Evolutionary conservation across 345 rosid species (phyloP).

Genomic region (Orychophragmus violaceus): DNA sequence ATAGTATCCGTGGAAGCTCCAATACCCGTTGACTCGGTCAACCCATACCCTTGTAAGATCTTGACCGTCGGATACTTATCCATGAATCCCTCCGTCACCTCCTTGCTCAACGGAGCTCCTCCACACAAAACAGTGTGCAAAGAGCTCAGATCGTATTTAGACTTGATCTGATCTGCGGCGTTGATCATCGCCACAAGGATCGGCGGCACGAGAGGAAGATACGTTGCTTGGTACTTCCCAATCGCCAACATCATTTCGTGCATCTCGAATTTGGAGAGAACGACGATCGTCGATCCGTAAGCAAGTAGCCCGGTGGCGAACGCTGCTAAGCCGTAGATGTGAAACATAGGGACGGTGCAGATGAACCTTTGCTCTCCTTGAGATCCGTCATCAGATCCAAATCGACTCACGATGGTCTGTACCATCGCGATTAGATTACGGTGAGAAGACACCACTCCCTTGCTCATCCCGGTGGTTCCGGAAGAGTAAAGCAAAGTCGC

Average conservation of each 20-base stretch:
- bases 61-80: slow-evolving; percentile 50
- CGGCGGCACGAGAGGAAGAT: slow-evolving; percentile 81
- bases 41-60: slow-evolving; percentile 75
- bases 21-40: slow-evolving; percentile 67
- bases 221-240: slow-evolving; percentile 51
- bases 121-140: slow-evolving; percentile 51
- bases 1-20: slow-evolving; percentile 61
- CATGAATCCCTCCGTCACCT: slow-evolving; percentile 58
- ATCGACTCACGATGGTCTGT: slow-evolving; percentile 19
- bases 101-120: slow-evolving; percentile 86
- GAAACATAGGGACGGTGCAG: slow-evolving; percentile 97
- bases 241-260: slow-evolving; percentile 68
- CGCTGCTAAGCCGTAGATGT: slow-evolving; percentile 76
- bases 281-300: slow-evolving; percentile 59
- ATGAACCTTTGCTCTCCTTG: slow-evolving; percentile 47
- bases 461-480: slow-evolving; percentile 86
- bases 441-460: slow-evolving; percentile 85
- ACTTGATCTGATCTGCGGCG: slow-evolving; percentile 43
- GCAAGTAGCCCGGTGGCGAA: slow-evolving; percentile 74
- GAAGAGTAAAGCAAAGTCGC: slow-evolving; percentile 96
- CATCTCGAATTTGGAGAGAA: slow-evolving; percentile 76
- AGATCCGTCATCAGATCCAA: slow-evolving; percentile 44
- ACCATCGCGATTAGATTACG: slow-evolving; percentile 57
- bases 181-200: slow-evolving; percentile 63
- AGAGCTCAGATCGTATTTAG: slow-evolving; percentile 62